Percentiles rank a stretch among this genome's conserved stretches.
Evolutionary conservation across 768 basidiomycete species (phyloP).

Genomic region (Mycena rebaudengoi): DNA sequence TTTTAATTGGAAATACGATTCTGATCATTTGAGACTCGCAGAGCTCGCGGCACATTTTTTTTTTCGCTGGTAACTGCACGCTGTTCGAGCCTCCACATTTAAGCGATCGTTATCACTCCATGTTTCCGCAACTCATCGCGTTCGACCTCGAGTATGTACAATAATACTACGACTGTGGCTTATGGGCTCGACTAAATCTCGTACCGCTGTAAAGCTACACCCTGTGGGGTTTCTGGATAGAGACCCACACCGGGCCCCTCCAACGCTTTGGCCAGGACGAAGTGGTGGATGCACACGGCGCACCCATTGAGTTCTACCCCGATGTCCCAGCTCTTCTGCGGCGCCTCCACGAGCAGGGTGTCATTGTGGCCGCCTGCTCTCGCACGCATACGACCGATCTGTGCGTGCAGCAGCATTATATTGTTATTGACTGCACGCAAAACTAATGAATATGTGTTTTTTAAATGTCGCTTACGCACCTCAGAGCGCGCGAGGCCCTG

Average conservation of each 20-base stretch:
- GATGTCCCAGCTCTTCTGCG: slow-evolving; percentile 82
- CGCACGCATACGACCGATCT: slow-evolving; percentile 73
- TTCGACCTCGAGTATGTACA: slow-evolving; percentile 82
- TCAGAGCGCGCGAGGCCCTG: slow-evolving; percentile 84
- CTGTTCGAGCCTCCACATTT: too few species aligned
- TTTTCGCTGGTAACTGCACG: too few species aligned
- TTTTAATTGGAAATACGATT: too few species aligned
- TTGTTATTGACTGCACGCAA: neutral
- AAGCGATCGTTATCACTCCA: too few species aligned
- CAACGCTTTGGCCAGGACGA: slow-evolving; percentile 53
- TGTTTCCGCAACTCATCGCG: slow-evolving; percentile 67
- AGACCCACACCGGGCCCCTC: slow-evolving; percentile 74
- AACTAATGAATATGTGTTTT: neutral
- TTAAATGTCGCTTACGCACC: too few species aligned
- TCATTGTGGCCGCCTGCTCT: slow-evolving; percentile 76
- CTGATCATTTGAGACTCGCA: too few species aligned
- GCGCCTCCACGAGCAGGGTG: slow-evolving; percentile 55
- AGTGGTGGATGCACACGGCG: slow-evolving; percentile 57
- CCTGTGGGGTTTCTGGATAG: slow-evolving; percentile 89
- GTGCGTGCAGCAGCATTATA: slow-evolving; percentile 51
- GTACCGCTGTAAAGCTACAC: slow-evolving; percentile 81
- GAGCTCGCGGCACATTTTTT: too few species aligned
- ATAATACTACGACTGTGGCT: neutral
- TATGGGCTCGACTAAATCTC: slow-evolving; percentile 3
- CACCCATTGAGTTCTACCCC: slow-evolving; percentile 71